These are phyloP conservation scores for Parmales sp. DNA, from an alignment of 108 stramenopile species.

Conservation along the genomic window DNA sequence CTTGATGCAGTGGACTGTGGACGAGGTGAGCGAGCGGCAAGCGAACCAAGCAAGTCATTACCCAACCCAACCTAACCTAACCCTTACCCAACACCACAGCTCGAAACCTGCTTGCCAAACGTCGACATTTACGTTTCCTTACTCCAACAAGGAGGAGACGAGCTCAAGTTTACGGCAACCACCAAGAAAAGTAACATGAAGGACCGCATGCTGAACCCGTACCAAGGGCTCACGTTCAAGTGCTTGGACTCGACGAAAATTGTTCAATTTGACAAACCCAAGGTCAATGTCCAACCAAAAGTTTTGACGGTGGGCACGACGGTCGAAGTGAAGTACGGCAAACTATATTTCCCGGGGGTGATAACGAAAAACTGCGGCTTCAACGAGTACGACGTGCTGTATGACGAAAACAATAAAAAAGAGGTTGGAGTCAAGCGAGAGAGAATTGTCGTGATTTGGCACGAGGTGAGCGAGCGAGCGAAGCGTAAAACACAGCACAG, in stretches of 20 bases:
- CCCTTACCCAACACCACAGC: no score
- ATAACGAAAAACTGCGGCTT: background rate
- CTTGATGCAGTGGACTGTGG: conserved; percentile 1
- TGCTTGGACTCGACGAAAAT: background rate
- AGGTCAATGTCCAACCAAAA: background rate
- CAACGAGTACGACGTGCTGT: background rate
- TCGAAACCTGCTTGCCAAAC: background rate
- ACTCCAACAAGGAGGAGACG: background rate
- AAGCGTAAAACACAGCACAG: no score
- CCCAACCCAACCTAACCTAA: no score
- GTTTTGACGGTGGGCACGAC: background rate
- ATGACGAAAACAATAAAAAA: background rate
- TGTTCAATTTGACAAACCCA: background rate
- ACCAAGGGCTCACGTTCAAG: background rate
- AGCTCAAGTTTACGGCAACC: background rate
- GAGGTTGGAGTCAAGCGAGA: conserved; percentile 3
- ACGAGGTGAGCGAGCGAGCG: background rate
- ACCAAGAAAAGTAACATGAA: conserved; percentile 6
- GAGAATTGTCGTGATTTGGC: background rate
- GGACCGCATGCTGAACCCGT: background rate
- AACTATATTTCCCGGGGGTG: background rate
- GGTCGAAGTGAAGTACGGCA: conserved; percentile 6
- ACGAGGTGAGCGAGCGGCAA: no score
- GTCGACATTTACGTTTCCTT: background rate
- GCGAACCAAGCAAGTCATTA: no score